A percentile compares a stretch with the other conserved stretches of the same genome.
phyloP scores from a whole-genome alignment of 75 land plant genomes.

The Sequoia sempervirens region DNA sequence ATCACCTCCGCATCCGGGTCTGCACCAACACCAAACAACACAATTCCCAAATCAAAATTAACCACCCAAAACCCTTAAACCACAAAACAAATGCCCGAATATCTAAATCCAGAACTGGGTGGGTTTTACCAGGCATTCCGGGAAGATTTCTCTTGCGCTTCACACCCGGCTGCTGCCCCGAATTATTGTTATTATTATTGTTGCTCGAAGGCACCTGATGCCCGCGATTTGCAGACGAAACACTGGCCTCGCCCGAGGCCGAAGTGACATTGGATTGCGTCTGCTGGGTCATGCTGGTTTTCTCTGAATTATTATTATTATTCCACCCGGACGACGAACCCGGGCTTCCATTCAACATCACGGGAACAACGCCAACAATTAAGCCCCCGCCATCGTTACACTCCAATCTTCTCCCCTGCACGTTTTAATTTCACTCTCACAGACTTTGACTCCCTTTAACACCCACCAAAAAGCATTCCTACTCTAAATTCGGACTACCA shows the following conservation, averaged over 20 bases:
- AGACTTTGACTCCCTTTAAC: background rate
- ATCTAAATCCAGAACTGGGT: background rate
- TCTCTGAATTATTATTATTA: background rate
- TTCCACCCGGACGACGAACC: background rate
- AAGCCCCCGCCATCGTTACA: background rate
- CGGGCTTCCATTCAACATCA: conserved; percentile 5
- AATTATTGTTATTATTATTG: background rate
- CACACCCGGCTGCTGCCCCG: conserved; percentile 2
- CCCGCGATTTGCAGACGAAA: conserved; percentile 1
- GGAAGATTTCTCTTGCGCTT: conserved; percentile 35
- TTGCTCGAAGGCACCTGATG: background rate
- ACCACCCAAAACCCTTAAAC: background rate
- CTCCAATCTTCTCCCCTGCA: background rate
- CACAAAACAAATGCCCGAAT: background rate
- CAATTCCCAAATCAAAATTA: background rate
- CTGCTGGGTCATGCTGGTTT: background rate
- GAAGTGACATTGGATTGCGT: conserved; percentile 7
- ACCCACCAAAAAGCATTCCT: background rate
- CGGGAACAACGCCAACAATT: background rate
- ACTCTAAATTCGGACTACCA: background rate
- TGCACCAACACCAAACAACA: conserved; percentile 7
- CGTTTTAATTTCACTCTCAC: background rate
- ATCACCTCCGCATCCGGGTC: conserved; percentile 84
- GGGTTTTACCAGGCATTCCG: conserved; percentile 27
- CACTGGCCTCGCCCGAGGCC: conserved; percentile 7